phyloP scores from a whole-genome alignment of 2,329 filamentous ascomycete genomes.

The Penicillium hesseltinei region DNA sequence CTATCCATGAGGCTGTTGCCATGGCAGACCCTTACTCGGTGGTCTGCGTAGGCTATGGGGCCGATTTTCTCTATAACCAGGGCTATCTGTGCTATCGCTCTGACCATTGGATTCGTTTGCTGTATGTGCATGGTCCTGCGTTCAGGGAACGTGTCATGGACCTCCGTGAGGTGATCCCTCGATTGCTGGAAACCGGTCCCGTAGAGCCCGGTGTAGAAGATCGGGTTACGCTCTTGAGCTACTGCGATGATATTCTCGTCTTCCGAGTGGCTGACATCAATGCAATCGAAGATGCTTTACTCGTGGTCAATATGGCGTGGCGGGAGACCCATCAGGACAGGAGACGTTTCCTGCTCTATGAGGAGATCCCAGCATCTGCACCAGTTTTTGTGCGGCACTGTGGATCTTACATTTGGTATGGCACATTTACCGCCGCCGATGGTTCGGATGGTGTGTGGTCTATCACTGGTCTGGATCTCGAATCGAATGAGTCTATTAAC shows the following conservation, averaged over 20 bases:
- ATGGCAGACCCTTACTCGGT: conserved; percentile 62
- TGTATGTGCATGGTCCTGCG: conserved; percentile 55
- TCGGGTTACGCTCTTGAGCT: conserved; percentile 57
- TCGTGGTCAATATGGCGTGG: conserved; percentile 49
- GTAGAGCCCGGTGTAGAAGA: conserved; percentile 36
- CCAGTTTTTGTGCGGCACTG: conserved; percentile 69
- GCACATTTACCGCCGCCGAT: conserved; percentile 59
- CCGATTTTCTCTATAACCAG: conserved; percentile 61
- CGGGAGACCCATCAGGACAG: conserved; percentile 15
- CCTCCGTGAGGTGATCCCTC: conserved; percentile 45
- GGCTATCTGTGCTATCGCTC: conserved; percentile 65
- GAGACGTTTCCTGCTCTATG: conserved; percentile 43
- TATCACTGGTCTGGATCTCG: conserved; percentile 55
- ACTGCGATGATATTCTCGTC: conserved; percentile 56
- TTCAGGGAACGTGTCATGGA: conserved; percentile 57
- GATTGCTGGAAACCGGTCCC: conserved; percentile 29
- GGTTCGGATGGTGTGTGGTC: conserved; percentile 61
- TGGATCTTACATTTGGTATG: conserved; percentile 61
- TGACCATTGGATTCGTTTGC: conserved; percentile 54
- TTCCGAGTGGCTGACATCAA: conserved; percentile 54
- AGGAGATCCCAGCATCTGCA: conserved; percentile 47
- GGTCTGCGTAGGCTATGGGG: conserved; percentile 58
- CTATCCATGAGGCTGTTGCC: conserved; percentile 60
- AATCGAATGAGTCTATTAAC: conserved; percentile 38
- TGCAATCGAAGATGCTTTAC: conserved; percentile 50